These are phyloP conservation scores for Purpureocillium lavendulum DNA, from an alignment of 2,329 filamentous ascomycete genomes.

Conservation along the genomic window DNA sequence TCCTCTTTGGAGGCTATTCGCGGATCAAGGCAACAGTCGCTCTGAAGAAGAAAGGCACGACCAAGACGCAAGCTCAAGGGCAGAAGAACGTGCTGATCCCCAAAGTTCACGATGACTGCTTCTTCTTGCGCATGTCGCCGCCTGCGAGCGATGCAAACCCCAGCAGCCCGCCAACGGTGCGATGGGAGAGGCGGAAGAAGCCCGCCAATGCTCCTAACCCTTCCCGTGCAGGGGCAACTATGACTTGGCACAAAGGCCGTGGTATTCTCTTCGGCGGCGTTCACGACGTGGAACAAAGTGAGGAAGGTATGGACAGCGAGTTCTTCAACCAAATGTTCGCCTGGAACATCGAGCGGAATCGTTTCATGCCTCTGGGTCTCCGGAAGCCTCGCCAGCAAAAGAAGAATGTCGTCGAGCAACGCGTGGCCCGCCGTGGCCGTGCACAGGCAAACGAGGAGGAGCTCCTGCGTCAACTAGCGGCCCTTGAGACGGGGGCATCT, in stretches of 20 bases:
- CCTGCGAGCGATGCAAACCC: slow-evolving; percentile 59
- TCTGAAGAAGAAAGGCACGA: slow-evolving; percentile 45
- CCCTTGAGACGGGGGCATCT: slow-evolving; percentile 67
- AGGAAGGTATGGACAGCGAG: slow-evolving; percentile 93
- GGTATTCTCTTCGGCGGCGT: slow-evolving; percentile 93
- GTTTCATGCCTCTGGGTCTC: slow-evolving; percentile 79
- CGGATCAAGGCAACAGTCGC: slow-evolving; percentile 68
- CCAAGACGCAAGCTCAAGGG: slow-evolving; percentile 50
- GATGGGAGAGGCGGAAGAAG: slow-evolving; percentile 91
- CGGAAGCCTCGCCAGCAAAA: slow-evolving; percentile 63
- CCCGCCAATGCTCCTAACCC: slow-evolving; percentile 84
- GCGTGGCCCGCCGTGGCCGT: slow-evolving; percentile 56
- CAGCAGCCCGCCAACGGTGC: slow-evolving; percentile 60
- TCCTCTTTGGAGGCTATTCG: slow-evolving; percentile 90
- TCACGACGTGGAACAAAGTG: slow-evolving; percentile 82
- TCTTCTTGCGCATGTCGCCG: slow-evolving; percentile 75
- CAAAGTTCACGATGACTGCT: slow-evolving; percentile 89
- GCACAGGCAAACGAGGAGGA: slow-evolving; percentile 90
- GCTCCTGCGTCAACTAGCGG: slow-evolving; percentile 75
- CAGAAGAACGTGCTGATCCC: slow-evolving; percentile 73
- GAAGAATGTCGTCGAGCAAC: slow-evolving; percentile 46
- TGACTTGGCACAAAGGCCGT: slow-evolving; percentile 88
- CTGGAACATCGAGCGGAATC: slow-evolving; percentile 92
- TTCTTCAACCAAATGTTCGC: slow-evolving; percentile 91
- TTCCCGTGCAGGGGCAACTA: slow-evolving; percentile 77